phyloP scores from a whole-genome alignment of 2,329 filamentous ascomycete genomes.

The Cephalotrichum gorgonifer region DNA sequence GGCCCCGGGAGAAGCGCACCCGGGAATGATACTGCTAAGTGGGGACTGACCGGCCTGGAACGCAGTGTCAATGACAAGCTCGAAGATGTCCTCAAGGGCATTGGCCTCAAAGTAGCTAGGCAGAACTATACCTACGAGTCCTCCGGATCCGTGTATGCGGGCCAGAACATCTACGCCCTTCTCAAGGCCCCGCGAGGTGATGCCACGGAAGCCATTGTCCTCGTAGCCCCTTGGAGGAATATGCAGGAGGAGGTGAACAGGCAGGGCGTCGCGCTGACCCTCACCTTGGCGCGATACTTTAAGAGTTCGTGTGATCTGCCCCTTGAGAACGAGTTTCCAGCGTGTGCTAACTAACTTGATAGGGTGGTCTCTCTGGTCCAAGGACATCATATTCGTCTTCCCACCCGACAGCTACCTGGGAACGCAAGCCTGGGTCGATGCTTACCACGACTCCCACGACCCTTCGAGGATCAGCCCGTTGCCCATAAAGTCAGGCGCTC shows the following conservation, averaged over 20 bases:
- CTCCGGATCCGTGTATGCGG: constrained; percentile 61
- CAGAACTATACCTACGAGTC: constrained; percentile 83
- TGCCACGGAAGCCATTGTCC: constrained; percentile 91
- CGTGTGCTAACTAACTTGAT: background rate
- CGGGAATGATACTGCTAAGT: background rate
- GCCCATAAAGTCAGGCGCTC: constrained; percentile 80
- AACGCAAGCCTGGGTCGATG: constrained; percentile 93
- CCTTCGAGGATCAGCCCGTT: constrained; percentile 60
- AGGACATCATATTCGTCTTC: constrained; percentile 90
- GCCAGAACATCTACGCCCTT: constrained; percentile 89
- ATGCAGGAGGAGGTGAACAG: constrained; percentile 69
- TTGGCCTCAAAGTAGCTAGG: constrained; percentile 76
- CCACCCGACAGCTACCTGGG: constrained; percentile 82
- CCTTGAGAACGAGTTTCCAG: background rate
- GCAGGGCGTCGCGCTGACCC: constrained; percentile 74
- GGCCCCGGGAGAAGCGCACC: background rate
- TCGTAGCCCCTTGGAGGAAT: constrained; percentile 83
- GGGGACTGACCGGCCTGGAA: background rate
- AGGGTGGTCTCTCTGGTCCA: constrained; percentile 97
- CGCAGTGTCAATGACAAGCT: constrained; percentile 58
- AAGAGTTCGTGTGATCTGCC: constrained; percentile 45
- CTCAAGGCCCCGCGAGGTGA: constrained; percentile 89
- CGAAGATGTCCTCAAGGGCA: constrained; percentile 62
- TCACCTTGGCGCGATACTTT: constrained; percentile 89
- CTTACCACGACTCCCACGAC: constrained; percentile 86